Percentiles rank a stretch among this genome's conserved stretches.
These are phyloP conservation scores for Artemisia argyi DNA, from an alignment of 129 eudicot genomes.

Conservation along the genomic window DNA sequence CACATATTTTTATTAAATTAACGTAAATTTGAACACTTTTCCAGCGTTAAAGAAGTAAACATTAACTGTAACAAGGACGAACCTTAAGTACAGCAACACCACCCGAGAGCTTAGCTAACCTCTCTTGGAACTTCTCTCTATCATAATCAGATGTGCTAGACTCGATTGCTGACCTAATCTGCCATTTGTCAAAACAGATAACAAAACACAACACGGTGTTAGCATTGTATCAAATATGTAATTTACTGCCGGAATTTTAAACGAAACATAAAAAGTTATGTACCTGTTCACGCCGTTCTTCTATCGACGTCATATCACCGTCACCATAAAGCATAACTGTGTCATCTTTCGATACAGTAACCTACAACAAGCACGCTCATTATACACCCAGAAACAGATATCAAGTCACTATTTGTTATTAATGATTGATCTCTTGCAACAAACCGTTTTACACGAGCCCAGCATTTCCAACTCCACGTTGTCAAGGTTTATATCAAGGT, in stretches of 20 bases:
- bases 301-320: constrained; percentile 77
- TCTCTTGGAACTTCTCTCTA: constrained; percentile 83
- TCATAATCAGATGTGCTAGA: constrained; percentile 82
- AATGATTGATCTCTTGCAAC: constrained; percentile 9
- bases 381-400: neutral
- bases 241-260: neutral
- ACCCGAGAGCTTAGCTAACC: constrained; percentile 91
- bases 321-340: constrained; percentile 85
- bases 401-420: neutral
- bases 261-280: neutral
- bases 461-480: constrained; percentile 58
- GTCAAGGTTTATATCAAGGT: constrained; percentile 71
- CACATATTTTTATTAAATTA: neutral
- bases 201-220: neutral
- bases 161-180: constrained; percentile 76
- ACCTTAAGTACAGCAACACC: constrained; percentile 96
- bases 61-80: neutral
- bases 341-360: constrained; percentile 78
- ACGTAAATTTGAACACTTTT: neutral
- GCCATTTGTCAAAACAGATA: constrained; percentile 1
- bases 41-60: neutral
- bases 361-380: constrained; percentile 31
- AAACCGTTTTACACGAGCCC: constrained; percentile 77
- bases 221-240: too few species aligned
- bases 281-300: constrained; percentile 89